Evolutionary conservation across 345 rosid species (phyloP), one percentile per base, ranked within the genome.

Genomic region (Physaria fendleri): DNA sequence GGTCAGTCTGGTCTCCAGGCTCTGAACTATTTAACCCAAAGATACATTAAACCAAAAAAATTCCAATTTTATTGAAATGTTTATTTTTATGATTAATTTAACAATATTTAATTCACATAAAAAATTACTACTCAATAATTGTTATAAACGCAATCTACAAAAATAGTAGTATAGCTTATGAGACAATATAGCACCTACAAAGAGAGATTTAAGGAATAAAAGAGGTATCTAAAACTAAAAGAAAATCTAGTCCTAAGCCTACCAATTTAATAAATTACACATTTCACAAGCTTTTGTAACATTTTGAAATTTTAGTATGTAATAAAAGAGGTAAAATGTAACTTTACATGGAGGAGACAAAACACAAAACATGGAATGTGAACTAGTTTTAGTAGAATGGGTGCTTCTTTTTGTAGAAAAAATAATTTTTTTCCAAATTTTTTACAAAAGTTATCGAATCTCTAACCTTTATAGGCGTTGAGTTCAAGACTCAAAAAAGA

Each of bases 371-470:
- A 70, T 62, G 65, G 64, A 63, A 63, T 47, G 64, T 40, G 65
- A 70, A 62, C 37, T 45, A 46, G 57, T 38, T 21, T 13, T 3
- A 54, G 68, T 64, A 69, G 64, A 55, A 60, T 44, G 68, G 74
- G 69, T 70, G 9, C 74, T 54, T 62, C 74, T 69, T 69, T 62
- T 54, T 45, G 46, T 69, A 62, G 73, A 27, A 25, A 68, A 43
- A 57, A 43, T 30, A 46, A 39, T 14, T 37, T 13, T 30, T 30
- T 6, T 14, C 14, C 9, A 7, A 7, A 5, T 4, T 59, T 23
- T 27, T 5, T 60, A 34, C 62, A 60, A 56, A 45, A 56, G 2
- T 28, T 69, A 55, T 55, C 49, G 50, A 69, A 61, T 54, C 64
- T 61, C 52, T 62, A 25, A 45, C 33, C 42, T 61, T 69, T 61